Evolutionary conservation across 2,329 filamentous ascomycete species (phyloP).

Genomic region (Tolypocladium endophyticum): DNA sequence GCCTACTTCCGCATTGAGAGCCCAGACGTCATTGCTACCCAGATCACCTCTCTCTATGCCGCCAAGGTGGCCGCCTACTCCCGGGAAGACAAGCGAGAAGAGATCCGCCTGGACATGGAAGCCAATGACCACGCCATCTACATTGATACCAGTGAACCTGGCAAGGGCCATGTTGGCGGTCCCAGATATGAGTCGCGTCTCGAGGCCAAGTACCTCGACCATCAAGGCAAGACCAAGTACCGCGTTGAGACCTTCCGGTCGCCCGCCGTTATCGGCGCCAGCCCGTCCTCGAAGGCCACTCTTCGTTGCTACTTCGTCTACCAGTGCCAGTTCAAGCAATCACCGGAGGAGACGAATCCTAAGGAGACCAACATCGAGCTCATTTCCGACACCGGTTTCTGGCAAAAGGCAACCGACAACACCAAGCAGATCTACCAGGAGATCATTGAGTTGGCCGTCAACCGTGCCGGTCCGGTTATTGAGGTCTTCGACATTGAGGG

Average conservation of each 20-base stretch:
- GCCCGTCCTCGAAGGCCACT: conserved; percentile 62
- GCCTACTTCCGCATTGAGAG: conserved; percentile 93
- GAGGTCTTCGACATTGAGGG: conserved; percentile 95
- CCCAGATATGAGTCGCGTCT: conserved; percentile 91
- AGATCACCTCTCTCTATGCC: conserved; percentile 92
- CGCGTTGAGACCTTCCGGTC: conserved; percentile 97
- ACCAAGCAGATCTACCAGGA: conserved; percentile 94
- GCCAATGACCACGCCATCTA: conserved; percentile 92
- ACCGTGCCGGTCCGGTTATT: conserved; percentile 84
- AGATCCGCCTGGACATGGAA: conserved; percentile 94
- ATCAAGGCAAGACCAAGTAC: conserved; percentile 63
- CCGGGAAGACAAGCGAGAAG: conserved; percentile 83
- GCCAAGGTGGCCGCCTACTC: conserved; percentile 93
- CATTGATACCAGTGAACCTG: conserved; percentile 93
- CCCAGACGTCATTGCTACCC: conserved; percentile 77
- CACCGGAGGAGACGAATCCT: conserved; percentile 56
- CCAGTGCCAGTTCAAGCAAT: conserved; percentile 80
- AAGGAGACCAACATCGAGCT: conserved; percentile 82
- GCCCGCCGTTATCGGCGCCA: conserved; percentile 62
- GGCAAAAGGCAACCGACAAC: conserved; percentile 92
- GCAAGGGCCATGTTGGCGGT: conserved; percentile 62
- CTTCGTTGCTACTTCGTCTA: conserved; percentile 98
- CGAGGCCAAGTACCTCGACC: conserved; percentile 90
- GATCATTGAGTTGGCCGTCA: conserved; percentile 77
- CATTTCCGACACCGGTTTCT: conserved; percentile 86